Percentiles rank a stretch among this genome's conserved stretches.
phyloP scores from a whole-genome alignment of 192 early-diverging fungal species.

The Endogone sp. region DNA sequence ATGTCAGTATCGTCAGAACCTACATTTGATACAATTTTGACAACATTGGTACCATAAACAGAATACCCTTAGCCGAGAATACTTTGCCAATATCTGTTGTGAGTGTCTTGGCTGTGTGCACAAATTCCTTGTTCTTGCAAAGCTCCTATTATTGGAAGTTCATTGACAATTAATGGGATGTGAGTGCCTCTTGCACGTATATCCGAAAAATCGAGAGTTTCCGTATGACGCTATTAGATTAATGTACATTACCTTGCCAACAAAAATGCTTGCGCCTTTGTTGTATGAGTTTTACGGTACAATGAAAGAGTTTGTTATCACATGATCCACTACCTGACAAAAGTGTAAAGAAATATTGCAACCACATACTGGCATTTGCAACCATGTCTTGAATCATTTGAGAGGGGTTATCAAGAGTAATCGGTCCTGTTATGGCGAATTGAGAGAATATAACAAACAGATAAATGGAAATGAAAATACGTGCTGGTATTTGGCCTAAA shows the following conservation, averaged over 20 bases:
- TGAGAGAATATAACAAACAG: background rate
- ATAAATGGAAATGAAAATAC: background rate
- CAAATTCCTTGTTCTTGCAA: background rate
- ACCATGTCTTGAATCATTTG: background rate
- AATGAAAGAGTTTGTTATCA: background rate
- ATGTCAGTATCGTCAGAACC: background rate
- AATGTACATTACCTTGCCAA: conserved; percentile 3
- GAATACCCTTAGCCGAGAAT: background rate
- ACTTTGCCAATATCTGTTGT: background rate
- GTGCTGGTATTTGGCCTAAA: too few species aligned
- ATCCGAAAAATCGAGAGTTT: too few species aligned
- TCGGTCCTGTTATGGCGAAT: background rate
- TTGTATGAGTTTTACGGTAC: background rate
- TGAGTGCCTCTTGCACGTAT: too few species aligned
- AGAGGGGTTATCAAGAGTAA: background rate
- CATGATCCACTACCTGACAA: too few species aligned
- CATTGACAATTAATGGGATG: background rate
- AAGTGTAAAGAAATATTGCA: background rate
- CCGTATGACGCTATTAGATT: background rate
- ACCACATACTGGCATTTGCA: background rate
- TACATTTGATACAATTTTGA: background rate
- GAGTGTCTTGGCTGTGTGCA: background rate
- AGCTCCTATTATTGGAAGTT: background rate
- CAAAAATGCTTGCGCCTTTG: background rate
- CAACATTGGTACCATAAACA: background rate